Evolutionary conservation across 768 basidiomycete genomes (phyloP), one percentile per base, ranked within the genome.

Genomic region (Pleurotus giganteus): DNA sequence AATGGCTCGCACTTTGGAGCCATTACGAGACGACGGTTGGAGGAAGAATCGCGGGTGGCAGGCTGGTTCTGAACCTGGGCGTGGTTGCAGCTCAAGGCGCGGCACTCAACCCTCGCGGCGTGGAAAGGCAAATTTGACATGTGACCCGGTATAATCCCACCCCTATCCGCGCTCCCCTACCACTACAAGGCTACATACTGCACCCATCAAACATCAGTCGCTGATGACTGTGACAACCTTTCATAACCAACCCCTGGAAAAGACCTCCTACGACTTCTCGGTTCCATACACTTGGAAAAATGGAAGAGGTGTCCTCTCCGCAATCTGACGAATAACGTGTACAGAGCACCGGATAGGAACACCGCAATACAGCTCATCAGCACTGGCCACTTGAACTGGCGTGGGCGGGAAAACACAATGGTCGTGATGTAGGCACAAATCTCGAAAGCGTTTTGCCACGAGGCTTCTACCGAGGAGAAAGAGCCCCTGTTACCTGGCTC

Each of bases 1-100:
- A 92, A 72, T 5, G 90, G 89, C 73, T 90, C 89, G 69, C 88
- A 91, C 59, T 77, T 76, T 41, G 73, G 71, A 47, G 74, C 63
- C 78, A 80, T 80, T 53, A 54, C 42, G 51, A 36, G 42, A 15
- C n/a, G 12, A 47, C 29, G 54, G 49, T 54, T 54, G 53, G 49
- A 58, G 45, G 57, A 56, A 53, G 60, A 53, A 57, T 62, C 65
- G 65, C 58, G 58, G 58, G 45, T 56, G 54, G 58, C 54, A 54
- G 58, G 47, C 53, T 61, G 53, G 51, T 56, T 28, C 61, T 58
- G 55, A 56, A 58, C 55, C 47, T 28, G 57, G 53, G 58, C 54
- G 61, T 59, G 58, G 53, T 60, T 43, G 57, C 46, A 59, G 58
- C 59, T 58, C 60, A 59, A 61, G 61, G 63, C 60, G 60, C 58